These are phyloP conservation scores for Apiospora kogelbergensis DNA, from an alignment of 2,329 filamentous ascomycete species.

Conservation along the genomic window DNA sequence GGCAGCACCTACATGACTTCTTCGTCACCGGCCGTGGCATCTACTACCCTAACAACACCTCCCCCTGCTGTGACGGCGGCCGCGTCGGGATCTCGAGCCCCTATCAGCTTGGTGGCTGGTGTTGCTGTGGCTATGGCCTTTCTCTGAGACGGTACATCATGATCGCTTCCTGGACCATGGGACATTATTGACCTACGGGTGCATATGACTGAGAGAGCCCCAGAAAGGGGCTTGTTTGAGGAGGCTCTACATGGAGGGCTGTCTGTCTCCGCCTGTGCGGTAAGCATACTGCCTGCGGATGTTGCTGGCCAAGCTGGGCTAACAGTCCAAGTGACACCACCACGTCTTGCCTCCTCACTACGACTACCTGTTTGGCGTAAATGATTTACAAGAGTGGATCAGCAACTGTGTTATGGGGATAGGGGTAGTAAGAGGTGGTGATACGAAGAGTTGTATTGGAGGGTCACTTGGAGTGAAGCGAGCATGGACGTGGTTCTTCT, in stretches of 20 bases:
- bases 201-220: background rate
- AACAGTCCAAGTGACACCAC: background rate
- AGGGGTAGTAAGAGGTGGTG: background rate
- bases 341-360: background rate
- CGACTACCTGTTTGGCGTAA: background rate
- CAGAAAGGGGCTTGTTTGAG: too few relatives aligned
- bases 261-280: background rate
- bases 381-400: background rate
- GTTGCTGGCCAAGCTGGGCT: background rate
- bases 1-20: background rate
- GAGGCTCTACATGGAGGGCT: background rate
- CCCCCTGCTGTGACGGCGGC: background rate
- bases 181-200: background rate
- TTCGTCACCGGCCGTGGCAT: background rate
- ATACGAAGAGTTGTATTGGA: background rate
- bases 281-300: background rate
- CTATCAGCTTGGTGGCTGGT: background rate
- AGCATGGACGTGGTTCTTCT: background rate
- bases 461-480: background rate
- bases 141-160: background rate
- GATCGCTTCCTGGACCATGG: background rate
- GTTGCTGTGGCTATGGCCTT: background rate
- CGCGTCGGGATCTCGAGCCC: background rate
- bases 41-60: background rate
- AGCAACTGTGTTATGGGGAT: background rate